These are phyloP conservation scores for Plectranthus barbatus DNA, from an alignment of 257 asterid genomes.

Conservation along the genomic window DNA sequence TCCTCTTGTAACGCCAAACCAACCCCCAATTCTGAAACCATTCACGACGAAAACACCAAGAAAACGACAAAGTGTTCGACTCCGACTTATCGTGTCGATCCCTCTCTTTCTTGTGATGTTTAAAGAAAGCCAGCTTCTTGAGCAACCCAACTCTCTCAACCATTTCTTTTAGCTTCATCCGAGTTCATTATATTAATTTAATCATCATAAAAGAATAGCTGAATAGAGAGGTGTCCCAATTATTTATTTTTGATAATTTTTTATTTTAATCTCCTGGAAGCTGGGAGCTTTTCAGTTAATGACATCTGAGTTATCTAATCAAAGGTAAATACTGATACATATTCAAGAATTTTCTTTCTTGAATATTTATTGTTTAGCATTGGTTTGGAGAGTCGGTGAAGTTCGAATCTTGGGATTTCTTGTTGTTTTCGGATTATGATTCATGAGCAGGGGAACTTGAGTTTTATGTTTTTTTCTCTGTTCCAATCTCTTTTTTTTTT, in stretches of 20 bases:
- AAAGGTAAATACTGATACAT: slow-evolving; percentile 4
- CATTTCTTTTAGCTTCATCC: background rate
- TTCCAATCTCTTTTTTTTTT: background rate
- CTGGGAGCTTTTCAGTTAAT: slow-evolving; percentile 16
- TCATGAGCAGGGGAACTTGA: background rate
- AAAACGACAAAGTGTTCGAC: slow-evolving; percentile 6
- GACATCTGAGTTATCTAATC: slow-evolving; percentile 14
- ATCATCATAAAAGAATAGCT: background rate
- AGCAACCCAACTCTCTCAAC: background rate
- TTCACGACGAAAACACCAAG: background rate
- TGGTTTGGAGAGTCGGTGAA: background rate
- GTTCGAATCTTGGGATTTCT: background rate
- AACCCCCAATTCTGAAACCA: background rate
- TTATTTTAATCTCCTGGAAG: slow-evolving; percentile 14
- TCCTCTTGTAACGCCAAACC: slow-evolving; percentile 1
- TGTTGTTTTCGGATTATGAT: background rate
- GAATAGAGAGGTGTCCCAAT: background rate
- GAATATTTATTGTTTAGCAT: background rate
- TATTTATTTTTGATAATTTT: background rate
- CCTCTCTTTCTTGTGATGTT: background rate
- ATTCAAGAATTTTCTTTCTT: background rate
- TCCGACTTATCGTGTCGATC: slow-evolving; percentile 1
- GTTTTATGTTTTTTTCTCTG: background rate
- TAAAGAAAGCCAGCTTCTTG: slow-evolving; percentile 1
- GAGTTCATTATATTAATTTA: background rate